These are phyloP conservation scores for Leishmania lainsoni DNA, from an alignment of 208 protist species.

Conservation along the genomic window DNA sequence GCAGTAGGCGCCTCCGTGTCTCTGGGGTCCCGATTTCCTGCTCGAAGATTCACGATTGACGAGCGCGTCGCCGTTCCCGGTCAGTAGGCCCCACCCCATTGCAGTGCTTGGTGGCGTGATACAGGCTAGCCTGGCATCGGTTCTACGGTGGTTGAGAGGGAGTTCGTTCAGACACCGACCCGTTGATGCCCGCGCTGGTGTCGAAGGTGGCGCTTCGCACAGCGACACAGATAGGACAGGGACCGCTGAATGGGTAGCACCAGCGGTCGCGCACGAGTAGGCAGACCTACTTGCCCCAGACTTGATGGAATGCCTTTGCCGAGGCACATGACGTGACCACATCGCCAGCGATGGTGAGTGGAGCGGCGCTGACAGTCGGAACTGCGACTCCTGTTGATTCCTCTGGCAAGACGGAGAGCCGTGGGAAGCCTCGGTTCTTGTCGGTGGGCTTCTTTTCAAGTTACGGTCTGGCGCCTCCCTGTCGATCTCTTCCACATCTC, in stretches of 20 bases:
- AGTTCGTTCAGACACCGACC: constrained; percentile 6
- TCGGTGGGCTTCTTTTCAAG: neutral
- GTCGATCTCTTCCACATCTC: neutral
- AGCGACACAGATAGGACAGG: constrained; percentile 19
- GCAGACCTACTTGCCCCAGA: neutral
- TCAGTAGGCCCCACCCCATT: no score
- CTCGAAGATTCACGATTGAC: neutral
- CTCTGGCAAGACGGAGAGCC: neutral
- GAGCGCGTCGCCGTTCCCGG: neutral
- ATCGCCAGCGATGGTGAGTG: neutral
- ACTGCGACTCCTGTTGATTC: neutral
- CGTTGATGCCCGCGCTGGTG: neutral
- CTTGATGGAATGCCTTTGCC: neutral
- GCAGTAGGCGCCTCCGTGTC: neutral
- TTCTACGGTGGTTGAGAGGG: neutral
- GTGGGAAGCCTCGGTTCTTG: neutral
- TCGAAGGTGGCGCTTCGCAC: neutral
- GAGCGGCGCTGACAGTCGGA: neutral
- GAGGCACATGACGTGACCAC: neutral
- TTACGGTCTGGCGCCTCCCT: neutral
- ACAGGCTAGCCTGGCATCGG: neutral
- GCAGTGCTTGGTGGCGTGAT: neutral
- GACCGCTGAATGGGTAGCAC: neutral
- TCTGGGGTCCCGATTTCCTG: neutral
- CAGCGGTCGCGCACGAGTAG: neutral